Base-by-base conservation (phyloP, 2,329 filamentous ascomycete species). In the Colletotrichum paranaense region DNA sequence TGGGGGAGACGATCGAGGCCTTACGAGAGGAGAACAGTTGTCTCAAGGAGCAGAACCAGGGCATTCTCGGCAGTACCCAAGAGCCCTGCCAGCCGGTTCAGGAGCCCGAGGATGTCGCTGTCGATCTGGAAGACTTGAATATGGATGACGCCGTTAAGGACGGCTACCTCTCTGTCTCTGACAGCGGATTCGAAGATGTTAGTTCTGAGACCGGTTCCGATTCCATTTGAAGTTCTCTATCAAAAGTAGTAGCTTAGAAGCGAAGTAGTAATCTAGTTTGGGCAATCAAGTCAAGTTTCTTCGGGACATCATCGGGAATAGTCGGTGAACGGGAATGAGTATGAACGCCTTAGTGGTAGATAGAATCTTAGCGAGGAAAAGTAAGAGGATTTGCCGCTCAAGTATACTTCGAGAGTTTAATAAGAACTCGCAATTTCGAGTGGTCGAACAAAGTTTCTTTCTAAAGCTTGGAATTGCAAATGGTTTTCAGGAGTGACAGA, bases 91-190 rank as follows among this genome's bases (percentile, higher is more conserved):
- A 53, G 8, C 28, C 12, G 26, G 12, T 2, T 11, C 19, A 12
- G 5, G 22, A 9, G 32, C 3, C 5, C 7, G 53, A 66, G 63
- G 35, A 12, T 26, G 22, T 42, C 52, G 19, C 32, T 2, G 9
- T 65, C 30, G 19, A 42, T 19, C 32, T 46, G 46, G n/a, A 57
- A 24, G 22, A 22, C 52, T 56, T 30, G 63, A 28, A 58, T 24
- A 57, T 66, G 30, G 63, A 58, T 16, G 53, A 49, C 11, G 19
- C 53, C 16, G 53, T 26, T 58, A 58, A 66, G 63, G n/a, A 49
- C 35, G 53, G 53, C 24, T 9, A 24, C 11, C 26, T 58, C 35
- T 42, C 24, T 66, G 53, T 24, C 2, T 66, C 63, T 4, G 63
- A 58, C 53, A 58, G 63, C 53, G 63, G 53, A 9, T 58, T 66